Evolutionary conservation across 495 filamentous ascomycete genomes (phyloP).

Genomic region (Talaromyces proteolyticus): DNA sequence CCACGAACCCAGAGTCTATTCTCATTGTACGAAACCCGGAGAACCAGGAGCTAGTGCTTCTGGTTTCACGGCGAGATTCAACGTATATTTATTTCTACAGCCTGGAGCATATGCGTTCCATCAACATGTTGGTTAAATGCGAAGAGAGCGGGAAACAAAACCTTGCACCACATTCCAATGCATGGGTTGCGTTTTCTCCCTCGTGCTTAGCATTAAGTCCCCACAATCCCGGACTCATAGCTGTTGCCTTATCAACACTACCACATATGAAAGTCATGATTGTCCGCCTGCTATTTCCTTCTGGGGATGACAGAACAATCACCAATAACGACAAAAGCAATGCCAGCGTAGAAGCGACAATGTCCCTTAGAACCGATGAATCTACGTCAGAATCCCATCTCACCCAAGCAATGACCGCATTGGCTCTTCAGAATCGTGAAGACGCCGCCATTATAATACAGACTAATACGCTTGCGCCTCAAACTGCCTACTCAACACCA

Average conservation of each 20-base stretch:
- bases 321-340: conserved; percentile 1
- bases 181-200: conserved; percentile 61
- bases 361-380: conserved; percentile 1
- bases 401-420: conserved; percentile 40
- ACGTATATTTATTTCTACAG: conserved; percentile 56
- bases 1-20: conserved; percentile 57
- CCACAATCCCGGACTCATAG: conserved; percentile 46
- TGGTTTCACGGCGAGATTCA: conserved; percentile 56
- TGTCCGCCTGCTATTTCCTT: conserved; percentile 51
- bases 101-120: conserved; percentile 16
- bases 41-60: conserved; percentile 36
- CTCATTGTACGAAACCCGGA: conserved; percentile 47
- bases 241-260: conserved; percentile 55
- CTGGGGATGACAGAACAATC: conserved; percentile 8
- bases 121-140: conserved; percentile 18
- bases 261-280: conserved; percentile 65
- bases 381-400: conserved; percentile 32
- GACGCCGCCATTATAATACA: conserved; percentile 54
- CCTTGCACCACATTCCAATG: conserved; percentile 57
- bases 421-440: conserved; percentile 50
- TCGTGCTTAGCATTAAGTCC: conserved; percentile 53
- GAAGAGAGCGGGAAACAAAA: conserved; percentile 50
- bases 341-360: not conserved
- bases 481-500: conserved; percentile 63
- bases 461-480: conserved; percentile 56